Evolutionary conservation across 495 filamentous ascomycete genomes (phyloP).

Genomic region (Podospora didyma): DNA sequence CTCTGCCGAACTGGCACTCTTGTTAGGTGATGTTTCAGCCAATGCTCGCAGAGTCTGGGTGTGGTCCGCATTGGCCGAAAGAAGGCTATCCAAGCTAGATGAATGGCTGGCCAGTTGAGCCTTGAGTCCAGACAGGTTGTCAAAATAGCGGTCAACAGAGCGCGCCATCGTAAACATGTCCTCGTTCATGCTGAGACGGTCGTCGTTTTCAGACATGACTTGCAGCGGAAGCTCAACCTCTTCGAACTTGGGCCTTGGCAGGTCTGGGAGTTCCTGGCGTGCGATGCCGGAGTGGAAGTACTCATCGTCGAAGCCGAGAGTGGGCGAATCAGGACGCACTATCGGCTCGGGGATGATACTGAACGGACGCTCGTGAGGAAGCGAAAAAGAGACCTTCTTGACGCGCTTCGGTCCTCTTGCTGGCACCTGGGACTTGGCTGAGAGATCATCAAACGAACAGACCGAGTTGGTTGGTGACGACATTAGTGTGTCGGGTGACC

Average conservation of each 20-base stretch:
- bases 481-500: slow-evolving; percentile 33
- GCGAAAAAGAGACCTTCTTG: slow-evolving; percentile 53
- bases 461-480: slow-evolving; percentile 43
- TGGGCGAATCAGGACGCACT: slow-evolving; percentile 45
- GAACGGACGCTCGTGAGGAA: slow-evolving; percentile 30
- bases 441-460: slow-evolving; percentile 34
- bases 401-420: slow-evolving; percentile 26
- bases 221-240: slow-evolving; percentile 25
- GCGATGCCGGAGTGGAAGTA: slow-evolving; percentile 22
- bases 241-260: slow-evolving; percentile 16
- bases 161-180: slow-evolving; percentile 34
- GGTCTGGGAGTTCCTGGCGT: slow-evolving; percentile 18
- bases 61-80: slow-evolving; percentile 14
- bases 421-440: slow-evolving; percentile 18
- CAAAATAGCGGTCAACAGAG: slow-evolving; percentile 39
- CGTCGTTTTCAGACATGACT: slow-evolving; percentile 13
- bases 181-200: slow-evolving; percentile 13
- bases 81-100: slow-evolving; percentile 31
- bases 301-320: slow-evolving; percentile 39
- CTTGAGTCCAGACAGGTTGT: slow-evolving; percentile 37
- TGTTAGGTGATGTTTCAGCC: too few relatives aligned
- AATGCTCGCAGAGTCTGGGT: slow-evolving; percentile 1
- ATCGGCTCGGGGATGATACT: slow-evolving; percentile 30
- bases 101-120: slow-evolving; percentile 38
- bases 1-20: slow-evolving; percentile 5